A percentile compares a stretch with the other conserved stretches of the same genome.
These are phyloP conservation scores for Neckera pumila DNA, from an alignment of 225 moss, liverwort and hornwort species.

Conservation along the genomic window DNA sequence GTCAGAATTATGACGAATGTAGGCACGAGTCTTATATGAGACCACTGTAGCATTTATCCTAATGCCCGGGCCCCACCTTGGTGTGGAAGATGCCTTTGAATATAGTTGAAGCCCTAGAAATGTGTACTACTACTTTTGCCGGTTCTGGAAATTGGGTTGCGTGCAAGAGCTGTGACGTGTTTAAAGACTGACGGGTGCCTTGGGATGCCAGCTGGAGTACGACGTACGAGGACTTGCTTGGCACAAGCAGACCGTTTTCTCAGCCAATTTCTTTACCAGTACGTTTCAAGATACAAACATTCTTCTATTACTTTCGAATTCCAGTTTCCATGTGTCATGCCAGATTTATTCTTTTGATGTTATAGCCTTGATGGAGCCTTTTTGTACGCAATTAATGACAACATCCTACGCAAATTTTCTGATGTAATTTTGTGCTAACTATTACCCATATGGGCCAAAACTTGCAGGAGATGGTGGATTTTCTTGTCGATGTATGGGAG, in stretches of 20 bases:
- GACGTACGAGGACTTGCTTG: slow-evolving; percentile 36
- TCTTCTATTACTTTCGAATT: not conserved
- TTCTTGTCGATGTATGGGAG: slow-evolving; percentile 94
- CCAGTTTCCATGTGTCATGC: not conserved
- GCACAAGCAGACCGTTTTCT: slow-evolving; percentile 26
- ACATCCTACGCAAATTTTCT: not conserved
- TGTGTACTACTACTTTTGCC: not conserved
- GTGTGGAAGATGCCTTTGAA: not conserved
- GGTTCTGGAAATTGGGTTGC: not conserved
- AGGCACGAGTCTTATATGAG: not conserved
- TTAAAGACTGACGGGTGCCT: slow-evolving; percentile 1
- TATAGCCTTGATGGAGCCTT: not conserved
- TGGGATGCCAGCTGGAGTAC: slow-evolving; percentile 40
- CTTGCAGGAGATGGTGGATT: slow-evolving; percentile 96
- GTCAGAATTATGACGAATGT: not conserved
- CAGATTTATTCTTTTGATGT: not conserved
- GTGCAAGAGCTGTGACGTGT: not conserved
- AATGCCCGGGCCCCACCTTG: not conserved
- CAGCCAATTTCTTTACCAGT: slow-evolving; percentile 38
- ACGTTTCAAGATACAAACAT: not conserved
- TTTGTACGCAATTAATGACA: not conserved
- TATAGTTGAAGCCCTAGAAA: not conserved
- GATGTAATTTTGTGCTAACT: not conserved
- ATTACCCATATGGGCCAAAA: not conserved
- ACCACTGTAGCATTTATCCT: not conserved